Evolutionary conservation across 208 protist genomes (phyloP), one percentile per base, ranked within the genome.

Genomic region (Wallacemonas sp.): DNA sequence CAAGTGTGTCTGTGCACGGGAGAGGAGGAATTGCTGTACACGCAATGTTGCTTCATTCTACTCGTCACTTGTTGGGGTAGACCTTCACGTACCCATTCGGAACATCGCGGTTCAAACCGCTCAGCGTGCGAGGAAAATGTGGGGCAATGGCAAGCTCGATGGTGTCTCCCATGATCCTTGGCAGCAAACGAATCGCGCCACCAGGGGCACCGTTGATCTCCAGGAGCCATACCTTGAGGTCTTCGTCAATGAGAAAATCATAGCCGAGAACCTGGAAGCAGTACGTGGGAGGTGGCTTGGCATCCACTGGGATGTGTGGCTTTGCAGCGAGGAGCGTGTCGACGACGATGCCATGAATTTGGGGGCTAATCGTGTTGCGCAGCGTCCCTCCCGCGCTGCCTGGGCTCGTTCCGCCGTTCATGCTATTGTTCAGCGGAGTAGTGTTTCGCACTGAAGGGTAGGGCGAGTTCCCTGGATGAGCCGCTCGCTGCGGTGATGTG

Each of bases 191-290:
- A 11, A 82, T 74, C 16, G 89, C 81, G 1, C 72, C 85, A 14
- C 78, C 83, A 28, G 86, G 83, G 1, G 79, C 61, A 11, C 80
- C 83, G 67, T 89, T 92, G 66, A 89, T 86, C 72, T 89, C 82
- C 11, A 87, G 74, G 16, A 92, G 78, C 81, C 78, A 89, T 22
- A 89, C 80, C 42, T 86, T 67, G 23, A 92, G 61, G 12, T 57
- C 55, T 23, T 81, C 81, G 69, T 89, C 82, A 32, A 92, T 67
- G 39, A 92, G 72, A 55, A 92, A 89, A 52, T 92, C 86, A 61
- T 86, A 92, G 11, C 86, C 86, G 38, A 89, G 80, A 1, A 92
- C 54, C 57, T 92, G 86, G 67, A 92, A 92, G 44, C 75, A 77
- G 12, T 72, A 54, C 2, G 75, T 81, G 4, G 79, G 81, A 10